Evolutionary conservation across 371 early-diverging fungal genomes (phyloP).

Genomic region (Blyttiomyces sp.): DNA sequence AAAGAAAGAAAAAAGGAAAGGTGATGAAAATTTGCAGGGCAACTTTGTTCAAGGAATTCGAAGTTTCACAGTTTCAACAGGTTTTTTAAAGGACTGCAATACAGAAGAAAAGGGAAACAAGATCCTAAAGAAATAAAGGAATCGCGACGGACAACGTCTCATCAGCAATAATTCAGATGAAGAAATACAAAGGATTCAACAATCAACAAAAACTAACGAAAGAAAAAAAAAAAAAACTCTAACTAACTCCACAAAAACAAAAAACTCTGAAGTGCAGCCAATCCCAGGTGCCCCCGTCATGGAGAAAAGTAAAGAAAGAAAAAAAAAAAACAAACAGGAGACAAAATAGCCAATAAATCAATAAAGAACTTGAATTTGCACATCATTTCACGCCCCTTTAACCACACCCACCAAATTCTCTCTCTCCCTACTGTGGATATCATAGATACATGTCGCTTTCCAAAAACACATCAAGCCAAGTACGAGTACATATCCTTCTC

Average conservation of each 20-base stretch:
- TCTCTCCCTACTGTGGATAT: too few relatives aligned
- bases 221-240: not conserved
- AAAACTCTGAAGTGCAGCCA: too few relatives aligned
- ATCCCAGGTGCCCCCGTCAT: too few relatives aligned
- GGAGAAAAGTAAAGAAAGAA: too few relatives aligned
- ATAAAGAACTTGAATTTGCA: too few relatives aligned
- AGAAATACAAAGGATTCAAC: not conserved
- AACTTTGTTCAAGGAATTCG: not conserved
- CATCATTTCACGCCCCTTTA: too few relatives aligned
- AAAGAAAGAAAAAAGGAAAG: conserved; percentile 1
- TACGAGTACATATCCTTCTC: conserved; percentile 83
- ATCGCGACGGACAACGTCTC: not conserved
- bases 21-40: not conserved
- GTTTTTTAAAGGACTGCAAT: not conserved
- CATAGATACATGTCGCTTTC: too few relatives aligned
- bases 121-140: not conserved
- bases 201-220: not conserved
- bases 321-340: too few relatives aligned
- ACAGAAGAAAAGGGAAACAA: not conserved
- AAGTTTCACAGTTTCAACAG: not conserved
- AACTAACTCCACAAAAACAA: not conserved
- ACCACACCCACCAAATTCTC: too few relatives aligned
- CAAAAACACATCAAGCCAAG: conserved; percentile 14
- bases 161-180: too few relatives aligned
- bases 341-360: too few relatives aligned